These are phyloP conservation scores for Aspergillus sergii DNA, from an alignment of 2,329 filamentous ascomycete species.

Conservation along the genomic window DNA sequence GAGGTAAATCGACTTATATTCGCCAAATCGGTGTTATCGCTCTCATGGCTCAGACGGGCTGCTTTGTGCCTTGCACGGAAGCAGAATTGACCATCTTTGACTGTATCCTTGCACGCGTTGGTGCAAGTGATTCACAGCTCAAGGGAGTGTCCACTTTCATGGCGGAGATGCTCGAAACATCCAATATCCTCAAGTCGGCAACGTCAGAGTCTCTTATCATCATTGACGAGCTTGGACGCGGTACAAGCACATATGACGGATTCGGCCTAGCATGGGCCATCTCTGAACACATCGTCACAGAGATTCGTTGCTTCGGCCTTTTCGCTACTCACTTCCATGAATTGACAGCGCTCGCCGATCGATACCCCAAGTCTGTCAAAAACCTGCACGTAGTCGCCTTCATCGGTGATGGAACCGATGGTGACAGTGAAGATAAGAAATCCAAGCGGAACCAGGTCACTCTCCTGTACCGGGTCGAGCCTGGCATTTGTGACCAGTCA, in stretches of 20 bases:
- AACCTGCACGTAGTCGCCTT: slow-evolving; percentile 97
- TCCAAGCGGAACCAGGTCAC: slow-evolving; percentile 80
- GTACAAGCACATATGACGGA: slow-evolving; percentile 96
- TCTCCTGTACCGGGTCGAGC: slow-evolving; percentile 93
- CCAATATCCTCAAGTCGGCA: slow-evolving; percentile 96
- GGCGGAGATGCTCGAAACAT: slow-evolving; percentile 99
- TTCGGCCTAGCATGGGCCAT: slow-evolving; percentile 99
- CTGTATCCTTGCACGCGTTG: slow-evolving; percentile 92
- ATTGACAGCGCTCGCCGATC: slow-evolving; percentile 84
- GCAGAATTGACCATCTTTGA: slow-evolving; percentile 96
- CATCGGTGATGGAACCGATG: slow-evolving; percentile 63
- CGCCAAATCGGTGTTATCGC: slow-evolving; percentile 96
- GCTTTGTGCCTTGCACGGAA: slow-evolving; percentile 88
- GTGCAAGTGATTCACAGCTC: slow-evolving; percentile 92
- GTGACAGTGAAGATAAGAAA: slow-evolving; percentile 42
- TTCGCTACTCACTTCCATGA: slow-evolving; percentile 99
- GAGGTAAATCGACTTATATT: slow-evolving; percentile 97
- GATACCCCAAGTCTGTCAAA: slow-evolving; percentile 76
- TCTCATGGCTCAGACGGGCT: slow-evolving; percentile 94
- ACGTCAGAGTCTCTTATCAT: slow-evolving; percentile 96
- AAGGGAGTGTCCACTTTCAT: slow-evolving; percentile 99
- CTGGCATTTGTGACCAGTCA: slow-evolving; percentile 92
- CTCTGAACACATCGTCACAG: slow-evolving; percentile 92
- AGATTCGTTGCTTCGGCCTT: slow-evolving; percentile 90
- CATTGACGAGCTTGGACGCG: slow-evolving; percentile 94